Percentiles rank a stretch among this genome's conserved stretches.
These are phyloP conservation scores for Beauveria sp. DNA, from an alignment of 2,329 filamentous ascomycete genomes.

Conservation along the genomic window DNA sequence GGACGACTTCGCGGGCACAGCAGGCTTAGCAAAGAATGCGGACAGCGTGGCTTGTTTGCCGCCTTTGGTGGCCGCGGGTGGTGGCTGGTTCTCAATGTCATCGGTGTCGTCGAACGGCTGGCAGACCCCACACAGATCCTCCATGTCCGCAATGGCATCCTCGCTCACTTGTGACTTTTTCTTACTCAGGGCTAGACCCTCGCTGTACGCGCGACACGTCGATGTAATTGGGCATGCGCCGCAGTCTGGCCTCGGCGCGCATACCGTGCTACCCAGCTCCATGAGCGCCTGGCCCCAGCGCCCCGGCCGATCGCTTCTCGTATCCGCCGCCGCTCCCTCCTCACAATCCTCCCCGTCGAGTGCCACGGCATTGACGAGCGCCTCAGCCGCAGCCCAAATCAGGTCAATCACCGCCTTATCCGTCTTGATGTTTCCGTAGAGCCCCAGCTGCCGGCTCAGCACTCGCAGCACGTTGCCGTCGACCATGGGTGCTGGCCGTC, in stretches of 20 bases:
- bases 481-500: constrained; percentile 50
- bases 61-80: constrained; percentile 11
- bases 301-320: constrained; percentile 44
- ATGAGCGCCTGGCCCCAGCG: constrained; percentile 58
- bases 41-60: constrained; percentile 26
- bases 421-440: constrained; percentile 49
- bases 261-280: constrained; percentile 58
- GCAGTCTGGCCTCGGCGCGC: constrained; percentile 52
- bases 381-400: constrained; percentile 51
- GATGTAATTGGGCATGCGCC: constrained; percentile 40
- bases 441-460: constrained; percentile 50
- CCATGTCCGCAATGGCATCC: constrained; percentile 33
- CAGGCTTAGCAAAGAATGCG: constrained; percentile 25
- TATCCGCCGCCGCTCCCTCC: constrained; percentile 15
- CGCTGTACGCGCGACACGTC: constrained; percentile 44
- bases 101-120: constrained; percentile 28
- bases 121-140: constrained; percentile 44
- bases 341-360: constrained; percentile 15
- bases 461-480: constrained; percentile 58
- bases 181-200: constrained; percentile 31
- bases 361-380: constrained; percentile 45
- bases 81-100: constrained; percentile 2
- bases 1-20: neutral
- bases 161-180: constrained; percentile 9
- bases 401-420: constrained; percentile 45